phyloP scores from a whole-genome alignment of 192 early-diverging fungal species.

The Anaeromyces robustus region DNA sequence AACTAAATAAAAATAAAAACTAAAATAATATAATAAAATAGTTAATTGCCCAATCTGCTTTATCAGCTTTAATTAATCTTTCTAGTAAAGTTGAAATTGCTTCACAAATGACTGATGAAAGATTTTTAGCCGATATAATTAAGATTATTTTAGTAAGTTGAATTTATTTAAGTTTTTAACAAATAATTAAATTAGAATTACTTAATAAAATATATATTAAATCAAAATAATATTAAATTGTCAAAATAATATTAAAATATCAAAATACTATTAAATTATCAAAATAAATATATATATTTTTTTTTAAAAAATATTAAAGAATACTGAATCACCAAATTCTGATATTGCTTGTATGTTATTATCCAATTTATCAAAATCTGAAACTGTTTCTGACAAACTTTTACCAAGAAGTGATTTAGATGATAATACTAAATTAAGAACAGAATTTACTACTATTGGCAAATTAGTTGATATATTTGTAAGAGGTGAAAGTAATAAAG shows the following conservation, averaged over 20 bases:
- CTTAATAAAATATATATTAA: no score
- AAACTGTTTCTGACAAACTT: slow-evolving; percentile 34
- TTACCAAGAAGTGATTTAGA: slow-evolving; percentile 14
- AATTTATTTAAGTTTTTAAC: no score
- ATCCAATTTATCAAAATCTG: slow-evolving; percentile 75
- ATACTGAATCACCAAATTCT: slow-evolving; percentile 48
- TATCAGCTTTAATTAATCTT: slow-evolving; percentile 71
- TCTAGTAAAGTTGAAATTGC: slow-evolving; percentile 47
- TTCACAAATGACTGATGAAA: slow-evolving; percentile 47
- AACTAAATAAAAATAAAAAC: no score
- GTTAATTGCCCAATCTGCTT: slow-evolving; percentile 68
- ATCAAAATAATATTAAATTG: no score
- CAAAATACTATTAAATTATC: no score
- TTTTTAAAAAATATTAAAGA: slow-evolving; percentile 20
- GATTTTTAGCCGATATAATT: slow-evolving; percentile 52
- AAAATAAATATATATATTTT: no score
- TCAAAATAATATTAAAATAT: no score
- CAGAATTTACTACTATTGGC: slow-evolving; percentile 37
- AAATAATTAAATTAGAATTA: no score
- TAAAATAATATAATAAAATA: slow-evolving; percentile 7
- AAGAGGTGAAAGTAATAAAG: slow-evolving; percentile 56
- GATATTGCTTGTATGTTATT: slow-evolving; percentile 81
- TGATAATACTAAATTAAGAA: slow-evolving; percentile 10
- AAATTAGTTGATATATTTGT: slow-evolving; percentile 82
- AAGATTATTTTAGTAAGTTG: slow-evolving; percentile 49